These are phyloP conservation scores for Pseudopediastrum boryanum DNA, from an alignment of 139 green algal species.

Conservation along the genomic window DNA sequence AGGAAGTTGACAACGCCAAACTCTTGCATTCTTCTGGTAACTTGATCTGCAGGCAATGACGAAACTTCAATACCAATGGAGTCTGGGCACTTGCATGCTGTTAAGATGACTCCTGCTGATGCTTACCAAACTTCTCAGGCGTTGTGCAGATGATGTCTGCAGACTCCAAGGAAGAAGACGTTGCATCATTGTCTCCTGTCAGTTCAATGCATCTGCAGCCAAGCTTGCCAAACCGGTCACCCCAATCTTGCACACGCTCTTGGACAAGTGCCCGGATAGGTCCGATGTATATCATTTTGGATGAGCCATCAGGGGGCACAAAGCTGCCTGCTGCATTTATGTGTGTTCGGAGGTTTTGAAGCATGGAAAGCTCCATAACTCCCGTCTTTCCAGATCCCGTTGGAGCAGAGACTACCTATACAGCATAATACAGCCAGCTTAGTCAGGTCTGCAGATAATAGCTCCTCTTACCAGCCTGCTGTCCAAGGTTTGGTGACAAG, in stretches of 20 bases:
- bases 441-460: neutral
- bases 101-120: neutral
- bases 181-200: constrained; percentile 72
- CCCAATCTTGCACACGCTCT: constrained; percentile 85
- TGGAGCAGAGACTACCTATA: constrained; percentile 79
- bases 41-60: constrained; percentile 53
- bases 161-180: constrained; percentile 56
- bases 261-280: constrained; percentile 78
- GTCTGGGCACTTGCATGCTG: constrained; percentile 1
- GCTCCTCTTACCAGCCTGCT: neutral
- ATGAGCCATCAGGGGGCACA: neutral
- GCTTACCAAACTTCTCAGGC: constrained; percentile 85
- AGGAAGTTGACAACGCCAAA: constrained; percentile 73
- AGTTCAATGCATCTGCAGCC: constrained; percentile 66
- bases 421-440: neutral
- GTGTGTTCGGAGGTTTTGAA: constrained; percentile 56
- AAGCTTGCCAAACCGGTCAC: constrained; percentile 56
- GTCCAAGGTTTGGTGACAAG: neutral
- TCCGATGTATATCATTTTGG: constrained; percentile 69
- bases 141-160: constrained; percentile 87
- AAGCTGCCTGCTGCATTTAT: neutral
- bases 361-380: constrained; percentile 92
- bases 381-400: constrained; percentile 94
- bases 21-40: constrained; percentile 57
- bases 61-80: neutral